Base-by-base conservation (phyloP, 305 asterid genomes). In the Striga hermonthica region DNA sequence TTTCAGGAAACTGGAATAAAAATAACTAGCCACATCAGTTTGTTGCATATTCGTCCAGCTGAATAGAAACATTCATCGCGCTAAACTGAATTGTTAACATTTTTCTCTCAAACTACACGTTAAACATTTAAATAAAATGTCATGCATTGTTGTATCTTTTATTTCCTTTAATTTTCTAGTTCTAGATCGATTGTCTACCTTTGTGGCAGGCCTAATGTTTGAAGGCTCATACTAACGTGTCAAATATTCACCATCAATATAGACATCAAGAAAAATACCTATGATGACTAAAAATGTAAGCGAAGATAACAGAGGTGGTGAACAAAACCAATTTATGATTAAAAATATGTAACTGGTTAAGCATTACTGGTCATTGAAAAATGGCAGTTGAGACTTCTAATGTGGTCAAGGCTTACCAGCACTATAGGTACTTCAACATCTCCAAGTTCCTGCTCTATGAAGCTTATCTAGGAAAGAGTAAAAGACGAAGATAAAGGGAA, bases 381-480 rank as follows among this genome's bases (percentile, higher is more conserved):
- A 65, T 62, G 55, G 61, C 22, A 53, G 64, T 58, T 62, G 52
- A 64, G 60, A 13, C 60, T 59, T 57, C 14, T 59, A 59, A 38
- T 11, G 16, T 55, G 69, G 69, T 41, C 60, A 52, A 65, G 40
- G 60, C 43, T 68, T 85, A 92, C 98, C 90, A 92, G 82, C 64
- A 85, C 52, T 62, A 89, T 68, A 31, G 97, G 98, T 13, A 79
- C 77, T 71, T 79, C 80, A 63, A 56, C 77, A 48, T 83, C 84
- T 64, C 68, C 79, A 69, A 86, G 80, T 68, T 87, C 91, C 60
- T 82, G 91, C 75, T 90, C 84, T 38, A 92, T 65, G 75, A 84
- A 89, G 81, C 77, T 78, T 55, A 84, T 77, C 98, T 92, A 89
- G 49, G 62, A 79, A 75, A 68, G 39, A 43, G 41, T 44, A 22